These are phyloP conservation scores for Vigna nakashimae DNA, from an alignment of 306 rosid genomes.

Conservation along the genomic window DNA sequence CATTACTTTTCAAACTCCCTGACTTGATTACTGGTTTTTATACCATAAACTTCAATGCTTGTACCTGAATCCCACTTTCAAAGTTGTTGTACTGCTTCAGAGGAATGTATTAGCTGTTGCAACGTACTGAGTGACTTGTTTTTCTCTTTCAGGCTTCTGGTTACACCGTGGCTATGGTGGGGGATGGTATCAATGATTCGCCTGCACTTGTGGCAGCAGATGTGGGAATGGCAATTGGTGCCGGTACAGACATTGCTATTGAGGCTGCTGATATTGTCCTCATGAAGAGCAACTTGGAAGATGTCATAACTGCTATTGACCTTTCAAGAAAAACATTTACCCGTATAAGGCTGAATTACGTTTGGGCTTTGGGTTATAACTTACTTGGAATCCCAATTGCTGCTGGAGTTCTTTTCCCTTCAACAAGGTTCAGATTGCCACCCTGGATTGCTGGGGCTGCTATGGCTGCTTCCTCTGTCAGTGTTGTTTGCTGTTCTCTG, in stretches of 20 bases:
- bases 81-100: neutral
- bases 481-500: conserved; percentile 88
- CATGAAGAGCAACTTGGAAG: conserved; percentile 91
- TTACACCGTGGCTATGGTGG: conserved; percentile 86
- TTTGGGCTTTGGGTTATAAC: conserved; percentile 92
- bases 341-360: conserved; percentile 79
- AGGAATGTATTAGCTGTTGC: neutral
- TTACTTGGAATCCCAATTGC: conserved; percentile 88
- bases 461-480: conserved; percentile 96
- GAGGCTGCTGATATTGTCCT: conserved; percentile 96
- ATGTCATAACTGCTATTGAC: conserved; percentile 87
- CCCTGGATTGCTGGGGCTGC: conserved; percentile 99
- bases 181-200: conserved; percentile 93
- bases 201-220: conserved; percentile 90
- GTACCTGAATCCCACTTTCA: neutral
- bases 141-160: conserved; percentile 61
- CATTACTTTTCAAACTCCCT: neutral
- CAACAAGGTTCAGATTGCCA: conserved; percentile 73
- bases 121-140: neutral
- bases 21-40: neutral
- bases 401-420: conserved; percentile 79
- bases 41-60: neutral
- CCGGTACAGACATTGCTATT: conserved; percentile 93
- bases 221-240: conserved; percentile 95
- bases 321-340: conserved; percentile 79